Evolutionary conservation across 2,329 filamentous ascomycete genomes (phyloP).

Genomic region (Cladophialophora immunda): DNA sequence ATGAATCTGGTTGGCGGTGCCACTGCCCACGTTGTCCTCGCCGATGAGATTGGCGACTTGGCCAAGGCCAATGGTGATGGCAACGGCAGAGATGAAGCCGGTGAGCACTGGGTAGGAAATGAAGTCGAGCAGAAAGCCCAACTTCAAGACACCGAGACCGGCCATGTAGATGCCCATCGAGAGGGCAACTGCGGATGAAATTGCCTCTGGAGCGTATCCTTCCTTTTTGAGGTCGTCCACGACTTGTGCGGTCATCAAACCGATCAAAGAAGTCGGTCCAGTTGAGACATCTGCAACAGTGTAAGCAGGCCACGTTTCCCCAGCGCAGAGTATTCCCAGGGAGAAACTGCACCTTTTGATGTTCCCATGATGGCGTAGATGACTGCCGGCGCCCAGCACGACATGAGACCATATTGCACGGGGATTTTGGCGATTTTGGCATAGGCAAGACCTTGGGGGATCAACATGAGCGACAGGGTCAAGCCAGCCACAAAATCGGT

Average conservation of each 20-base stretch:
- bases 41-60: conserved; percentile 70
- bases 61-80: conserved; percentile 71
- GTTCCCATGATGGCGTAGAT: conserved; percentile 69
- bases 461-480: conserved; percentile 68
- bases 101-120: conserved; percentile 71
- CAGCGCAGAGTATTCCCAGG: neutral
- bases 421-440: conserved; percentile 70
- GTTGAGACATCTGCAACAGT: conserved; percentile 61
- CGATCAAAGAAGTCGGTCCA: conserved; percentile 71
- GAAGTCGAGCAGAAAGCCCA: conserved; percentile 72
- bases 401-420: conserved; percentile 68
- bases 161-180: conserved; percentile 70
- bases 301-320: conserved; percentile 20
- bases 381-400: conserved; percentile 66
- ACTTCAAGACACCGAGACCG: conserved; percentile 67
- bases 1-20: conserved; percentile 66
- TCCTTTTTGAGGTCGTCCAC: conserved; percentile 60
- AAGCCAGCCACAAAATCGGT: conserved; percentile 70
- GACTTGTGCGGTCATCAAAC: conserved; percentile 69
- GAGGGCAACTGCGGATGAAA: conserved; percentile 69
- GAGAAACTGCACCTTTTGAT: conserved; percentile 61
- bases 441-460: conserved; percentile 69
- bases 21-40: conserved; percentile 59
- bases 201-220: conserved; percentile 63
- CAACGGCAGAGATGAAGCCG: conserved; percentile 72